Base-by-base conservation (phyloP, 345 rosid genomes). In the Euphorbia tirucalli region DNA sequence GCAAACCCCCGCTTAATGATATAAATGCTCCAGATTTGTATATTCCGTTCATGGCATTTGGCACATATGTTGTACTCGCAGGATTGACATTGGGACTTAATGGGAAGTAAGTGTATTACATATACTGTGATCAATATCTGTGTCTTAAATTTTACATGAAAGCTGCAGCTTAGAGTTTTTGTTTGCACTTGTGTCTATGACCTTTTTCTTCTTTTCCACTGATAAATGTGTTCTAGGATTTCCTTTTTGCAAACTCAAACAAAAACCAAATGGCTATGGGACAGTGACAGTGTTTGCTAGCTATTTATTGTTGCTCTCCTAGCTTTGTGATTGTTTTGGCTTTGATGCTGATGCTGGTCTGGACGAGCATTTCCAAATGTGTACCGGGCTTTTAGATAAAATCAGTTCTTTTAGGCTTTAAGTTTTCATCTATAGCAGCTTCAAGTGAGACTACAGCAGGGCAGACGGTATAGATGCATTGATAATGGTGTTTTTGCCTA, bases 41-140 rank as follows among this genome's bases (percentile, higher is more conserved):
- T 81, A 90, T 95, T 75, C 97, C 99, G 18, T 87, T 95, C 80
- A 95, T 95, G 99, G 93, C 97, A 22, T 92, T 92, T 73, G 97
- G 92, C 39, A 88, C 92, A 41, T 95, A 89, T 1, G 89, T 94
- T 46, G 86, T 94, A 69, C 96, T 94, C 75, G 95, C 97, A 79
- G 97, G 96, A 74, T 78, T 94, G 68, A 81, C 85, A 15, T 75
- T 94, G 74, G 97, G 98, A 60, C 88, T 95, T 60, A 82, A 85
- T 65, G 97, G 97, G 69, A 87, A 89, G 99, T 95, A 84, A 85
- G 99, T 85, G 27, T 32, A 24, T 24, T 21, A 41, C 70, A 19
- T 52, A 21, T 32, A 21, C 55, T 56, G 4, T 22, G n/a, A 55
- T 52, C 52, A 21, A 25, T 37, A 25, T 24, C 41, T 18, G 0